Conservation (phyloP, 768 basidiomycete species). For the Kwoniella bestiolae region DNA sequence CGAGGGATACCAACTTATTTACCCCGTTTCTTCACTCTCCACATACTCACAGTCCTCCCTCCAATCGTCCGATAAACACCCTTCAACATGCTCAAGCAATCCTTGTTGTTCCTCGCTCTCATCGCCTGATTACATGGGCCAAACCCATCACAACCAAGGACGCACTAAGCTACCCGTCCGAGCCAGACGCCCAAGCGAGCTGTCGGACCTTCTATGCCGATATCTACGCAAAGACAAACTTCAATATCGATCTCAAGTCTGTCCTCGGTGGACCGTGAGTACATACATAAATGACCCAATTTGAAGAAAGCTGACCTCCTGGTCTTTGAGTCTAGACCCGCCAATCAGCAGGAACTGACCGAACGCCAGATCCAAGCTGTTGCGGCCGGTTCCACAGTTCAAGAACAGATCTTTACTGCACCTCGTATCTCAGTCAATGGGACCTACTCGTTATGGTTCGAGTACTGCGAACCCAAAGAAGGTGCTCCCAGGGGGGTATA, state of each 20-base stretch:
- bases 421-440: slow-evolving; percentile 31
- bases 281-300: background rate
- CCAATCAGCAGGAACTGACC: slow-evolving; percentile 35
- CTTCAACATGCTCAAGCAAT: too few species aligned
- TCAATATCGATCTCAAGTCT: slow-evolving; percentile 31
- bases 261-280: slow-evolving; percentile 42
- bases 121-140: too few species aligned
- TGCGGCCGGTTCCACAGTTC: slow-evolving; percentile 29
- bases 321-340: slow-evolving; percentile 17
- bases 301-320: background rate
- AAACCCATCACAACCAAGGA: too few species aligned
- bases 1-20: too few species aligned
- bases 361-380: slow-evolving; percentile 16
- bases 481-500: slow-evolving; percentile 12
- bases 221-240: slow-evolving; percentile 30
- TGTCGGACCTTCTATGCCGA: slow-evolving; percentile 38
- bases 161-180: too few species aligned
- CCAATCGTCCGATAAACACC: too few species aligned
- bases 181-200: slow-evolving; percentile 18
- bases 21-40: too few species aligned
- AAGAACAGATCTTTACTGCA: slow-evolving; percentile 22
- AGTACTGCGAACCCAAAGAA: slow-evolving; percentile 41
- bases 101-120: too few species aligned
- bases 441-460: slow-evolving; percentile 38
- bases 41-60: too few species aligned